Evolutionary conservation across 371 early-diverging fungal species (phyloP).

Genomic region (Syncephalastrum sp.): DNA sequence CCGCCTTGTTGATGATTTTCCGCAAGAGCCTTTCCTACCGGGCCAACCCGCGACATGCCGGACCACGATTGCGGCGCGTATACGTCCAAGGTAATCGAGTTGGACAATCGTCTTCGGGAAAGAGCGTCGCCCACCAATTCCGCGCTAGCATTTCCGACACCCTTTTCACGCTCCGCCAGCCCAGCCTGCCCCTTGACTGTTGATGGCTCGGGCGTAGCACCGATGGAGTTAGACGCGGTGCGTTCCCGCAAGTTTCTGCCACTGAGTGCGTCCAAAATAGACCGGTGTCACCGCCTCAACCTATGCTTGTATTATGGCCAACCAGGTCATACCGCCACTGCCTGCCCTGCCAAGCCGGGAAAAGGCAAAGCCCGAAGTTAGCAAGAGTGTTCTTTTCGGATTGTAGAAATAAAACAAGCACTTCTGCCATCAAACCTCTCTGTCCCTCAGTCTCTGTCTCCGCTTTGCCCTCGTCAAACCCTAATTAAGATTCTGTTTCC

Average conservation of each 20-base stretch:
- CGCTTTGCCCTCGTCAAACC: background rate
- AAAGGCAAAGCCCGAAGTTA: slow-evolving; percentile 2
- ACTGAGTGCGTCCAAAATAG: slow-evolving; percentile 2
- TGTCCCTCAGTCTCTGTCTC: background rate
- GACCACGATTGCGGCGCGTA: too few species aligned
- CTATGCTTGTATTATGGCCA: slow-evolving; percentile 12
- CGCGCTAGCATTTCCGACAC: background rate
- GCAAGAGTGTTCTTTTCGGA: slow-evolving; percentile 8
- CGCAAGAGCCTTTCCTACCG: too few species aligned
- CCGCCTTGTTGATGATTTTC: too few species aligned
- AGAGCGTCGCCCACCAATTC: background rate
- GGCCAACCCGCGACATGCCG: too few species aligned
- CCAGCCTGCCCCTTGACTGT: background rate
- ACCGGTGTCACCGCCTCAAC: background rate
- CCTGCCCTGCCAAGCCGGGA: slow-evolving; percentile 9
- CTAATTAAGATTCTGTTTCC: background rate
- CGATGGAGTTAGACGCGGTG: slow-evolving; percentile 8
- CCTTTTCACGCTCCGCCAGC: background rate
- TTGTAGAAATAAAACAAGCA: background rate
- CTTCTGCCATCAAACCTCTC: slow-evolving; percentile 1
- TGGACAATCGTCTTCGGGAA: too few species aligned
- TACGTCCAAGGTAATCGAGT: too few species aligned
- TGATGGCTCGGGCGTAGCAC: background rate
- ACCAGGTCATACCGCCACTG: slow-evolving; percentile 1
- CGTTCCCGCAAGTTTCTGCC: background rate